phyloP scores from a whole-genome alignment of 169 alveolate genomes.

The Eimeria tenella region DNA sequence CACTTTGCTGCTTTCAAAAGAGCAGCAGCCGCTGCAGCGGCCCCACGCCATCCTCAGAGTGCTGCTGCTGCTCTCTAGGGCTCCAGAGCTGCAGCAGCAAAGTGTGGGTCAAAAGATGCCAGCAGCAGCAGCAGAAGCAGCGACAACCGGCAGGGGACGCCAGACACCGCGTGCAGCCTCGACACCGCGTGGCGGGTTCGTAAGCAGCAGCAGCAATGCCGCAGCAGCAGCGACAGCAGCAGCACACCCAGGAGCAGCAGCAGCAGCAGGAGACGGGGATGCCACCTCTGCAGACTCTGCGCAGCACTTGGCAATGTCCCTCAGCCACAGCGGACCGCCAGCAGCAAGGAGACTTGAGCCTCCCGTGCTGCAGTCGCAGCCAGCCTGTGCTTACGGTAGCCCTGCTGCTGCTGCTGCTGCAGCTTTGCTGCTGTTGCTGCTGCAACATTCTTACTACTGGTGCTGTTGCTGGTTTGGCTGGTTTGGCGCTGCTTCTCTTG shows the following conservation, averaged over 20 bases:
- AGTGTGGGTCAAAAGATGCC: not conserved
- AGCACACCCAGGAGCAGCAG: not conserved
- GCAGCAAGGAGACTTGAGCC: not conserved
- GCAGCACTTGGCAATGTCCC: constrained; percentile 10
- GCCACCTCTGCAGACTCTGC: not conserved
- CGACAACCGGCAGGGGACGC: not conserved
- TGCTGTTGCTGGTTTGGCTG: constrained; percentile 24
- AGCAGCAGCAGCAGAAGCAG: not conserved
- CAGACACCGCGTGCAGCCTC: not conserved
- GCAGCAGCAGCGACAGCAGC: not conserved
- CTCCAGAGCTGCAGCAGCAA: not conserved
- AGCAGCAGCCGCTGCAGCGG: constrained; percentile 28
- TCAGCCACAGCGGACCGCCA: constrained; percentile 4
- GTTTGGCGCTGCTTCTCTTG: not conserved
- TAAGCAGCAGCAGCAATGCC: not conserved
- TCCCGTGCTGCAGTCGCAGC: not conserved
- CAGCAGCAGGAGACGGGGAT: not conserved
- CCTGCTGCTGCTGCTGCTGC: constrained; percentile 10
- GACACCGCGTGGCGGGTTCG: not conserved
- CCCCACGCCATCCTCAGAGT: not conserved
- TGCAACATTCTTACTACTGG: not conserved
- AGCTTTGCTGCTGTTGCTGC: not conserved
- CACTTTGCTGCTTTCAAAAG: constrained; percentile 1
- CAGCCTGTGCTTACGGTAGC: constrained; percentile 14
- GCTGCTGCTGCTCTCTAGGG: constrained; percentile 15